Evolutionary conservation across 2,329 filamentous ascomycete species (phyloP), one percentile per base, ranked within the genome.

Genomic region (Hortaea sp.): DNA sequence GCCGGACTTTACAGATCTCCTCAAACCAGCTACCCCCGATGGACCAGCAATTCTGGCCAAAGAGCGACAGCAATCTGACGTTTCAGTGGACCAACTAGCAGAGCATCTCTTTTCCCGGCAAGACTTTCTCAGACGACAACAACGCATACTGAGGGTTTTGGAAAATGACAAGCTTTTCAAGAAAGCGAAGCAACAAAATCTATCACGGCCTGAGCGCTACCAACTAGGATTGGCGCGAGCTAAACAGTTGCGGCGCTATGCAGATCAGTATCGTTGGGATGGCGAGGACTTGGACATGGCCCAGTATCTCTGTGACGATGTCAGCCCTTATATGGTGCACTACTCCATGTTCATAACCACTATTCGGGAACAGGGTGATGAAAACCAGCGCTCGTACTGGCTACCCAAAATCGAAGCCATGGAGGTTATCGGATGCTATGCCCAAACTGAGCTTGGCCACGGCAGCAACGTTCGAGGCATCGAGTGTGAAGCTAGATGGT

Each of bases 291-390:
- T 71, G 47, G 63, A 65, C 42, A 75, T 76, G 69, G 69, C 69
- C 0, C 69, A 70, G 51, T 75, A 76, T 53, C 63, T 77, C 7
- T 69, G 69, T 38, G 73, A 77, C 48, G 73, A 77, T 57, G 73
- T 76, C 51, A 70, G 66, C 34, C 73, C 73, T 4, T 77, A 73
- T 54, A 69, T 71, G 57, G 63, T 78, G 38, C 73, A 76, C 45
- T 65, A 67, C 53, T 63, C 63, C 46, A 76, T 76, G 73, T 76
- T 75, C 51, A 61, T 68, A 54, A 69, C 70, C 5, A 76, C 73
- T n/a, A 62, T 76, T 30, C 62, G 67, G 42, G 72, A 76, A 53
- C 73, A 76, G 53, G 72, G 60, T 6, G 70, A 63, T 45, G 66
- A 72, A 20, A 64, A 68, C 50, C 73, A 76, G 49, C 64, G 65